phyloP scores from a whole-genome alignment of 2,329 filamentous ascomycete species.

The Sporothrix pseudoabietina region DNA sequence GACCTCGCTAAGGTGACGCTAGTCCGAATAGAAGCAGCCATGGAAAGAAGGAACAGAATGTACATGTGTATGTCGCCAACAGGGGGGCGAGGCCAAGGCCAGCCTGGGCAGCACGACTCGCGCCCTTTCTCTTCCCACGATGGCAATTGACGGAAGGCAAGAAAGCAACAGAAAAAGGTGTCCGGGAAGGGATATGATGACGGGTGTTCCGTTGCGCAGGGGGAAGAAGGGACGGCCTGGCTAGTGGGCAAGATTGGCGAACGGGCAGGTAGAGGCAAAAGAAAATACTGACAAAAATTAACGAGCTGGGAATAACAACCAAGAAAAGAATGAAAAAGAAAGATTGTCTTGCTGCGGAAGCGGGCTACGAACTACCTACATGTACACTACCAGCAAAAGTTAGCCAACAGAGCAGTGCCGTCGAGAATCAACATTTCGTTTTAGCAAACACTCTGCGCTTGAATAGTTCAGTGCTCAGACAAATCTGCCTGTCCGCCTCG shows the following conservation, averaged over 20 bases:
- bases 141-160: background rate
- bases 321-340: background rate
- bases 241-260: background rate
- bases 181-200: background rate
- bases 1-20: constrained; percentile 9
- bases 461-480: too few species aligned
- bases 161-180: background rate
- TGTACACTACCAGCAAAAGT: background rate
- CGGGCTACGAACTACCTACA: background rate
- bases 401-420: background rate
- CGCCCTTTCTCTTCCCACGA: background rate
- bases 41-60: background rate
- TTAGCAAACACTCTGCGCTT: background rate
- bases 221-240: background rate
- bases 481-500: background rate
- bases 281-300: background rate
- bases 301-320: too few species aligned
- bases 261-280: background rate
- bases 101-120: constrained; percentile 13
- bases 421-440: background rate
- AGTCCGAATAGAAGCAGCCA: constrained; percentile 13
- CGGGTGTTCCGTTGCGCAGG: background rate
- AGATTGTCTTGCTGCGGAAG: constrained; percentile 22
- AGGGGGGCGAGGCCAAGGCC: background rate
- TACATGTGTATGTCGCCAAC: background rate